phyloP scores from a whole-genome alignment of 768 basidiomycete genomes.

The Suillus weaverae region DNA sequence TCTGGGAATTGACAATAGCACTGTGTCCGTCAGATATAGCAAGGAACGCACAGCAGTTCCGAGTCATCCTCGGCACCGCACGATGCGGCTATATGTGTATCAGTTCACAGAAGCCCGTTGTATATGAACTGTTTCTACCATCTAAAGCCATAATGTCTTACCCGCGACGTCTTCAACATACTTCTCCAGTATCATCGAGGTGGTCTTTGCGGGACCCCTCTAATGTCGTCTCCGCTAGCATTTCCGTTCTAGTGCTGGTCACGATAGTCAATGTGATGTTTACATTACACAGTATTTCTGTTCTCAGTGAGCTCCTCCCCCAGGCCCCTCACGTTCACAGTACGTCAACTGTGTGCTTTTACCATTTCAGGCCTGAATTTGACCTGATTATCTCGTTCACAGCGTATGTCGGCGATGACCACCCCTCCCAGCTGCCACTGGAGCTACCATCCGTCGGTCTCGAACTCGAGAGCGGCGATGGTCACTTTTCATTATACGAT shows the following conservation, averaged over 20 bases:
- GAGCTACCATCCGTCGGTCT: constrained; percentile 29
- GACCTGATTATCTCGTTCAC: not conserved
- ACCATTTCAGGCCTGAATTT: constrained; percentile 2
- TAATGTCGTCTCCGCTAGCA: constrained; percentile 14
- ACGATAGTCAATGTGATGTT: constrained; percentile 24
- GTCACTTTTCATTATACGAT: constrained; percentile 32
- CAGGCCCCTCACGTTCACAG: constrained; percentile 24
- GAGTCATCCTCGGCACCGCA: constrained; percentile 1
- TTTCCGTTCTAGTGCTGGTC: constrained; percentile 21
- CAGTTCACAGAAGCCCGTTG: not conserved
- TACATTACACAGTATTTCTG: constrained; percentile 17
- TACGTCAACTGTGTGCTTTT: constrained; percentile 9
- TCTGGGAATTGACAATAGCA: not conserved
- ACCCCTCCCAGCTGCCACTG: constrained; percentile 33
- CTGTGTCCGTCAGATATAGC: not conserved
- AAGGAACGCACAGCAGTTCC: not conserved
- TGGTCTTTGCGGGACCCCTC: constrained; percentile 1
- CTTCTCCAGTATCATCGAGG: not conserved
- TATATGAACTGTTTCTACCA: not conserved
- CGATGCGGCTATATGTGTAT: constrained; percentile 2
- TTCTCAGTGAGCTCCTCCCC: constrained; percentile 16
- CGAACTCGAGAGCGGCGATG: constrained; percentile 24
- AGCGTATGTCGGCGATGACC: constrained; percentile 34
- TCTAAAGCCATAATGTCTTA: not conserved
- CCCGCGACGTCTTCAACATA: not conserved